Conservation (phyloP, 1,139 yeast species). For the Hemisphaericaspora xylanilytica region DNA sequence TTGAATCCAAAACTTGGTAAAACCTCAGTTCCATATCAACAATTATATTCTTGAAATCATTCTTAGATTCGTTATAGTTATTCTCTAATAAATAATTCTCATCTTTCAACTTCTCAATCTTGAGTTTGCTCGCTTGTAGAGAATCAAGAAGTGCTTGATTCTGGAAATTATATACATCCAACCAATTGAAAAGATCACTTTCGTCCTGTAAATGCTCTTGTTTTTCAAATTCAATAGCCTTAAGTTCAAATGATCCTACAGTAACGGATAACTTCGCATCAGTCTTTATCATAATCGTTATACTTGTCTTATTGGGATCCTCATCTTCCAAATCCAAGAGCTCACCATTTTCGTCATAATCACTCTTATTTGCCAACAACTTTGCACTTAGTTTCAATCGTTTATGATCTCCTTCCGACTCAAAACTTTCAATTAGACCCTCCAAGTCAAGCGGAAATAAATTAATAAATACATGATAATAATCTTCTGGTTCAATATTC, state of each 20-base stretch:
- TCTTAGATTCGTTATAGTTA: slow-evolving; percentile 18
- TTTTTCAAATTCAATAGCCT: slow-evolving; percentile 17
- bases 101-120: slow-evolving; percentile 11
- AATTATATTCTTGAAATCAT: slow-evolving; percentile 27
- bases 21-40: slow-evolving; percentile 38
- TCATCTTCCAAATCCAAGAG: slow-evolving; percentile 9
- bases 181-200: slow-evolving; percentile 28
- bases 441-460: slow-evolving; percentile 17
- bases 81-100: slow-evolving; percentile 15
- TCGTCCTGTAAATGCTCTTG: slow-evolving; percentile 12
- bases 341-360: slow-evolving; percentile 9
- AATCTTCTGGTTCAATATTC: slow-evolving; percentile 8
- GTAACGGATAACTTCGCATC: slow-evolving; percentile 23
- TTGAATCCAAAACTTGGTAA: slow-evolving; percentile 34
- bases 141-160: slow-evolving; percentile 14
- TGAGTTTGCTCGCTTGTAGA: slow-evolving; percentile 6
- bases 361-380: slow-evolving; percentile 6
- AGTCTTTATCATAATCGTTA: slow-evolving; percentile 24
- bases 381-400: slow-evolving; percentile 11
- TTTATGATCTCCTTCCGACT: slow-evolving; percentile 8
- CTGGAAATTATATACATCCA: slow-evolving; percentile 21
- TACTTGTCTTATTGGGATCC: slow-evolving; percentile 4
- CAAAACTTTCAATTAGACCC: slow-evolving; percentile 9
- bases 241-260: slow-evolving; percentile 22
- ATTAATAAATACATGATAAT: slow-evolving; percentile 10